Evolutionary conservation across 805 yeast genomes (phyloP).

Genomic region (Metschnikowia kofuensis): DNA sequence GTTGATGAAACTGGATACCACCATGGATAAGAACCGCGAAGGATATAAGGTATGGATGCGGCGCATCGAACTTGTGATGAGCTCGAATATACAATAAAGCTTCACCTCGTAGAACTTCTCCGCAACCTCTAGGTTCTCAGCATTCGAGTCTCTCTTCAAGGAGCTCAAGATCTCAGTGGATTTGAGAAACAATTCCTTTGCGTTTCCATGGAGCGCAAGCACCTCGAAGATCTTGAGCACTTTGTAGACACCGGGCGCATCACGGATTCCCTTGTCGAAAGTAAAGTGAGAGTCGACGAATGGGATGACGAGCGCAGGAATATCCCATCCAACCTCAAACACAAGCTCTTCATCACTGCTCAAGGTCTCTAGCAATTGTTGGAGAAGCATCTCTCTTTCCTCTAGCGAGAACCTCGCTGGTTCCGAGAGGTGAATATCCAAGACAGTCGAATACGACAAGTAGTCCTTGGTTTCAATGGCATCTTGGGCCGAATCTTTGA

Average conservation of each 20-base stretch:
- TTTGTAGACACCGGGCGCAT: conserved; percentile 37
- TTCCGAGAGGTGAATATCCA: conserved; percentile 58
- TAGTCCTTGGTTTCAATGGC: conserved; percentile 53
- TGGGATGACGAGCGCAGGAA: conserved; percentile 65
- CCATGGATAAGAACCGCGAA: conserved; percentile 72
- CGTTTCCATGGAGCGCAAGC: conserved; percentile 68
- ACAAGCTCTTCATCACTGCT: conserved; percentile 46
- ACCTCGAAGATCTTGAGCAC: conserved; percentile 55
- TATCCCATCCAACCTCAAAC: conserved; percentile 84
- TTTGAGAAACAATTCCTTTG: conserved; percentile 74
- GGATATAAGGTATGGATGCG: conserved; percentile 71
- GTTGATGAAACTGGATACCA: conserved; percentile 56
- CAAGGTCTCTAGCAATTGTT: conserved; percentile 43
- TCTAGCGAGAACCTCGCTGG: conserved; percentile 43
- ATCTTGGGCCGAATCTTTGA: conserved; percentile 32
- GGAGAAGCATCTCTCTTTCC: conserved; percentile 52
- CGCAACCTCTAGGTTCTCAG: conserved; percentile 5
- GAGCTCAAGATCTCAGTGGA: conserved; percentile 59
- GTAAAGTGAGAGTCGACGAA: conserved; percentile 44
- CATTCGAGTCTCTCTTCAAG: conserved; percentile 27
- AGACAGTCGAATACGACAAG: conserved; percentile 66
- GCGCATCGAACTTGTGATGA: conserved; percentile 55
- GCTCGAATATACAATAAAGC: conserved; percentile 65
- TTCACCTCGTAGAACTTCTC: conserved; percentile 49
- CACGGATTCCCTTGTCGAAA: conserved; percentile 27